Evolutionary conservation across 108 stramenopile species (phyloP).

Genomic region (Conticribra guillardii): DNA sequence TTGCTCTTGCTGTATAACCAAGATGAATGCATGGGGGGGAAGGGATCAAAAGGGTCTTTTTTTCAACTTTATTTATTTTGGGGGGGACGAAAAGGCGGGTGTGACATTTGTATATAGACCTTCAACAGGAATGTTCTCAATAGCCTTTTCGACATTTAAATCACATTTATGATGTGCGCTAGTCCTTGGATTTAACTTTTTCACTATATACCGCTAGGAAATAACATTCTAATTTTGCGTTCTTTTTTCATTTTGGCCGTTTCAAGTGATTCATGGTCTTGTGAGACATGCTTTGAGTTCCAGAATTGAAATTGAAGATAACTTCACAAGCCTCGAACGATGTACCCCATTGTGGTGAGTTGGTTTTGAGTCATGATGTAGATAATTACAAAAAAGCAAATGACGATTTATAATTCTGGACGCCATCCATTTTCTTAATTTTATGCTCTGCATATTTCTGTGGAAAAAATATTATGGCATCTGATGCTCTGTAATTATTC

Average conservation of each 20-base stretch:
- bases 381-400: not conserved
- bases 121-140: constrained; percentile 23
- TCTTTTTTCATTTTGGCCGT: too few species aligned
- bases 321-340: too few species aligned
- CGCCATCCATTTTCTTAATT: constrained; percentile 23
- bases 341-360: not conserved
- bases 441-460: too few species aligned
- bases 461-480: too few species aligned
- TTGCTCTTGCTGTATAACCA: not conserved
- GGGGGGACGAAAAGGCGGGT: constrained; percentile 24
- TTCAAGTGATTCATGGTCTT: too few species aligned
- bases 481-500: too few species aligned
- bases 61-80: not conserved
- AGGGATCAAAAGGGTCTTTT: constrained; percentile 10
- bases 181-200: not conserved
- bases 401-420: not conserved
- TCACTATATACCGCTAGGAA: not conserved
- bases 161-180: not conserved
- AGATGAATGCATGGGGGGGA: not conserved
- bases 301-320: too few species aligned
- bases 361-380: not conserved
- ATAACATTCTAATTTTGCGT: not conserved
- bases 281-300: too few species aligned
- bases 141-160: constrained; percentile 14
- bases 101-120: constrained; percentile 22